These are phyloP conservation scores for Ascochyta rabiei DNA, from an alignment of 2,329 filamentous ascomycete species.

Conservation along the genomic window DNA sequence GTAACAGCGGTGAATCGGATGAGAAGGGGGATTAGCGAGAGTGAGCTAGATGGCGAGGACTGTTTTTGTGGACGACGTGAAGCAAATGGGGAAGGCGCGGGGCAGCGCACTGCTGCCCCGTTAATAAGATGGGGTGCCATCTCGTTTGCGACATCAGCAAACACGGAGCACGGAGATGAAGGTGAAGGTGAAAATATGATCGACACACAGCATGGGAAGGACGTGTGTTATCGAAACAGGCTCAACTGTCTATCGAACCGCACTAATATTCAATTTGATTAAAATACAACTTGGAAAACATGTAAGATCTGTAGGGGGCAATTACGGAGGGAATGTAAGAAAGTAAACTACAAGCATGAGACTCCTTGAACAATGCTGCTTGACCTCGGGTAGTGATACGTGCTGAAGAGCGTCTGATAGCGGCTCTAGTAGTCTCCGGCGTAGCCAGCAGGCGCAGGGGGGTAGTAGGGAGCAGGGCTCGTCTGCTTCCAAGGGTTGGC, in stretches of 20 bases:
- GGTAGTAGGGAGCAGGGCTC: conserved; percentile 11
- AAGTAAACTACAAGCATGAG: conserved; percentile 15
- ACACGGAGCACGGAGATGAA: conserved; percentile 7
- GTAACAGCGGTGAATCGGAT: too few relatives aligned
- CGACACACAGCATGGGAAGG: neutral
- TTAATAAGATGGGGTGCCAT: neutral
- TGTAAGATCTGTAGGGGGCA: conserved; percentile 15
- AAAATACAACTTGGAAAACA: conserved; percentile 20
- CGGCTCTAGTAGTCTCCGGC: neutral
- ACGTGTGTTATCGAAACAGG: neutral
- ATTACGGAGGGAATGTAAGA: conserved; percentile 22
- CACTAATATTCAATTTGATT: conserved; percentile 21
- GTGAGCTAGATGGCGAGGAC: neutral
- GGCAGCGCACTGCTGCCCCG: neutral
- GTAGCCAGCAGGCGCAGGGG: neutral
- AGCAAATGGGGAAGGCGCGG: neutral
- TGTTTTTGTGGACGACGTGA: neutral
- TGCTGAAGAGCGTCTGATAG: conserved; percentile 6
- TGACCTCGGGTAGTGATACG: conserved; percentile 14
- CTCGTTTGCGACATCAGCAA: neutral
- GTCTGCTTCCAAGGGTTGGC: conserved; percentile 23
- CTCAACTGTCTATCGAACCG: conserved; percentile 15
- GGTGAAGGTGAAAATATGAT: conserved; percentile 1
- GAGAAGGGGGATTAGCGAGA: neutral
- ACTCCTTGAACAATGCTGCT: conserved; percentile 20